Evolutionary conservation across 805 yeast species (phyloP).

Genomic region (Ogataea methanolica): DNA sequence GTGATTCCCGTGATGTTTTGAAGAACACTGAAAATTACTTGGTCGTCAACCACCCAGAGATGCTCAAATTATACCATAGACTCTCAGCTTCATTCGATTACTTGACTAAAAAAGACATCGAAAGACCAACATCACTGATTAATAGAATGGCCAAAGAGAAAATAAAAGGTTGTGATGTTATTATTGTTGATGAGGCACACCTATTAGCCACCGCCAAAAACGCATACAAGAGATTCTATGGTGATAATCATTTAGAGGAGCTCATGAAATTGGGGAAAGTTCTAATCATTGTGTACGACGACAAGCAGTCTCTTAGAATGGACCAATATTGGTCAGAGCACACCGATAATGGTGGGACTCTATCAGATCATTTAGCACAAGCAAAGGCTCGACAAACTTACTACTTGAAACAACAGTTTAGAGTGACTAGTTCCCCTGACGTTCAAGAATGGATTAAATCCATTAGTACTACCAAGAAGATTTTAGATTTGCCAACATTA

Average conservation of each 20-base stretch:
- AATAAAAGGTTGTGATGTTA: conserved; percentile 30
- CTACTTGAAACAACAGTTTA: conserved; percentile 35
- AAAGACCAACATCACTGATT: conserved; percentile 42
- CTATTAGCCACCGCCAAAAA: conserved; percentile 39
- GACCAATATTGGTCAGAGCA: conserved; percentile 38
- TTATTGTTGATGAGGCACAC: conserved; percentile 45
- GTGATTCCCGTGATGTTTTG: conserved; percentile 15
- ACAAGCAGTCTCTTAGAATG: conserved; percentile 41
- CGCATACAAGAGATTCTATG: conserved; percentile 39
- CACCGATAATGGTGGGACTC: conserved; percentile 32
- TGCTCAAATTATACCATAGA: conserved; percentile 40
- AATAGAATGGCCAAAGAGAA: conserved; percentile 30
- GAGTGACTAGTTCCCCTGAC: conserved; percentile 37
- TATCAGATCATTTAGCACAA: conserved; percentile 13
- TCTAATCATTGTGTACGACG: conserved; percentile 40
- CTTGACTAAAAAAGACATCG: conserved; percentile 33
- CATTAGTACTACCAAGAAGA: conserved; percentile 31
- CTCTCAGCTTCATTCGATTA: conserved; percentile 34
- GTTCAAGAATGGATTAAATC: conserved; percentile 36
- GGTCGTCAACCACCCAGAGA: conserved; percentile 45
- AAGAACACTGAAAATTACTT: conserved; percentile 32
- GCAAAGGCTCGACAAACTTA: conserved; percentile 15
- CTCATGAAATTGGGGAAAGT: conserved; percentile 35
- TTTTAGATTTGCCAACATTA: conserved; percentile 30
- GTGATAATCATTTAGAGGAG: conserved; percentile 40